Evolutionary conservation across 768 basidiomycete species (phyloP), one percentile per base, ranked within the genome.

Genomic region (Mycena pura): DNA sequence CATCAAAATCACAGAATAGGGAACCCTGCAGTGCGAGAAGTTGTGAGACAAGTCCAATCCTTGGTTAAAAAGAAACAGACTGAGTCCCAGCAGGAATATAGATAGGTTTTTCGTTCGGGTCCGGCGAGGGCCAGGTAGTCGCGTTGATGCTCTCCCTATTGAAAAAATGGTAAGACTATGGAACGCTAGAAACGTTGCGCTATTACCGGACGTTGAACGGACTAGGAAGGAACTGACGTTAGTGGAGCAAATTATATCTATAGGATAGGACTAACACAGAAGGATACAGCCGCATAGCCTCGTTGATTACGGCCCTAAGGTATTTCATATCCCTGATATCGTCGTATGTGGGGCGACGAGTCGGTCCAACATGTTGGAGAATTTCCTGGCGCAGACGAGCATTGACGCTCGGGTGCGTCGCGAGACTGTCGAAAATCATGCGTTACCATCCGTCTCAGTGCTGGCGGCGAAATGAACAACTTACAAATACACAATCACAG

Each of bases 311-410:
- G 1, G 88, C 88, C 24, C 85, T 76, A 14, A 89, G 70, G 62
- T 83, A 89, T 69, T 84, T 87, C 84, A 89, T 85, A 5, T 84
- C 84, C 27, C 77, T 76, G 64, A 89, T 81, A 62, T 86, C 83
- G 41, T 85, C 83, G 51, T 81, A 82, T 3, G 80, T 80, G 4
- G 86, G 88, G 11, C 80, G 74, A 1, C 77, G 76, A 1, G 74
- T 75, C 1, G 74, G 69, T 0, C 88, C 87, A 7, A 89, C 78
- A 36, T 80, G 80, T 29, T 70, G 68, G 6, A 86, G 69, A 45
- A 90, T 80, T 72, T 90, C 88, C 51, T 84, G 76, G 2, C 85
- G 81, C 22, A 89, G 77, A 6, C 83, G 81, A 1, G 63, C 31
- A 17, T 78, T 70, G 45, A 87, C 77, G 1, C 76, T 66, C 0